Base-by-base conservation (phyloP, 768 basidiomycete species). In the Galerina marginata region DNA sequence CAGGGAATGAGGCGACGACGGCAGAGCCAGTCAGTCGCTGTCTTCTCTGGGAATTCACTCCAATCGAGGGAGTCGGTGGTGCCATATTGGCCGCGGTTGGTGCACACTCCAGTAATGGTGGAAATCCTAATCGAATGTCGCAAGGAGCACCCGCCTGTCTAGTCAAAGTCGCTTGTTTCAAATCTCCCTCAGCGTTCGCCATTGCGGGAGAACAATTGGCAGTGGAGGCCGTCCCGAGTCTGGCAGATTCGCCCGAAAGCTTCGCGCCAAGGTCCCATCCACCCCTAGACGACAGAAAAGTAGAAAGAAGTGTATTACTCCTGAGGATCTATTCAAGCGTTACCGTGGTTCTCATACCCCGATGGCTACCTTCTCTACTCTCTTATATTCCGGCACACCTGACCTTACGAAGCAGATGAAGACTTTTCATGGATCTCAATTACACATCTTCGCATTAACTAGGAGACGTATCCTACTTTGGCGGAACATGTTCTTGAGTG, bases 21-120 rank as follows among this genome's bases (percentile, higher is more conserved):
- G 54, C 82, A 33, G 79, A 82, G 62, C 61, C 82, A 6, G 74
- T 80, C 1, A 76, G 82, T 50, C 74, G 74, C 43, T 76, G 81
- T n/a, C n/a, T n/a, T 16, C 79, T 78, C n/a, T 54, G 60, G 29
- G 72, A 76, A 3, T 71, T 82, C 68, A 63, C 71, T 0, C 50
- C 65, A 0, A 61, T 75, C 12, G 79, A 82, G 59, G 54, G 58
- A 2, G 49, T 60, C 14, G 72, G 72, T 7, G 79, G 76, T 0
- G 71, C 75, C 0, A 83, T n/a, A n/a, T n/a, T 83, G 82, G 81
- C 79, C 1, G 81, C 80, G 1, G 42, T 83, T 3, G 70, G 0
- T 81, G 81, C 63, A 62, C 59, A 20, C 70, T 2, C 64, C 67
- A 0, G 66, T 71, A 0, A 77, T 75, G 7, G 54, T 61, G 39